A percentile compares a stretch with the other conserved stretches of the same genome.
phyloP scores from a whole-genome alignment of 352 stramenopile genomes.

The Phytophthora tubulina region DNA sequence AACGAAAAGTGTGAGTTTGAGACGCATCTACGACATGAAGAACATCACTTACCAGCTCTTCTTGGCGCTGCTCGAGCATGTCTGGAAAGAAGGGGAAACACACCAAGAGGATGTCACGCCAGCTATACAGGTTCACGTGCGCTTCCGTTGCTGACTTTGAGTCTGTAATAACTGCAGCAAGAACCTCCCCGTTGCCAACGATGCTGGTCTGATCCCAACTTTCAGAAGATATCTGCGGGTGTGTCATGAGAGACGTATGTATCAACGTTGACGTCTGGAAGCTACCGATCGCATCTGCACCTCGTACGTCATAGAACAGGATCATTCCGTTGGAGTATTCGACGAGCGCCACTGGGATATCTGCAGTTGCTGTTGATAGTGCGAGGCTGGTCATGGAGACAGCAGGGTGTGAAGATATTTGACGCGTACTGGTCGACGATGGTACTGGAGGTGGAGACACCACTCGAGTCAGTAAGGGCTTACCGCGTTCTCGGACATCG shows the following conservation, averaged over 20 bases:
- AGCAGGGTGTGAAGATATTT: slow-evolving; percentile 8
- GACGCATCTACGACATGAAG: not conserved
- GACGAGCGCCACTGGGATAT: slow-evolving; percentile 53
- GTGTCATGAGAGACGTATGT: not conserved
- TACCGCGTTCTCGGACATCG: slow-evolving; percentile 41
- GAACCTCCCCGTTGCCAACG: slow-evolving; percentile 11
- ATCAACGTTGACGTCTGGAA: slow-evolving; percentile 26
- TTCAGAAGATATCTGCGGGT: not conserved
- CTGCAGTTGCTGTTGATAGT: slow-evolving; percentile 22
- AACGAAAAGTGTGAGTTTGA: not conserved
- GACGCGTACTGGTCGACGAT: slow-evolving; percentile 10
- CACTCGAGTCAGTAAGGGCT: slow-evolving; percentile 42
- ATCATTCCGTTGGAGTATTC: slow-evolving; percentile 58
- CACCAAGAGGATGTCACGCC: slow-evolving; percentile 53
- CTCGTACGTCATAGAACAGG: slow-evolving; percentile 60
- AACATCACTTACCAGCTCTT: slow-evolving; percentile 30
- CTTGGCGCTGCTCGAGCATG: slow-evolving; percentile 29
- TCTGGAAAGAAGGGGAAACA: slow-evolving; percentile 40
- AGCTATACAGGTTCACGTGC: slow-evolving; percentile 44
- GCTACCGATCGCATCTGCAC: slow-evolving; percentile 52
- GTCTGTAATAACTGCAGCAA: slow-evolving; percentile 6
- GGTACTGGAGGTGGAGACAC: slow-evolving; percentile 33
- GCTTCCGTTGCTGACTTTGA: not conserved
- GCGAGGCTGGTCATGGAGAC: slow-evolving; percentile 36
- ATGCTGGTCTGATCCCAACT: not conserved